Percentiles rank a stretch among this genome's conserved stretches.
These are phyloP conservation scores for Naegleria gruberi DNA, from an alignment of 208 protist species.

Conservation along the genomic window DNA sequence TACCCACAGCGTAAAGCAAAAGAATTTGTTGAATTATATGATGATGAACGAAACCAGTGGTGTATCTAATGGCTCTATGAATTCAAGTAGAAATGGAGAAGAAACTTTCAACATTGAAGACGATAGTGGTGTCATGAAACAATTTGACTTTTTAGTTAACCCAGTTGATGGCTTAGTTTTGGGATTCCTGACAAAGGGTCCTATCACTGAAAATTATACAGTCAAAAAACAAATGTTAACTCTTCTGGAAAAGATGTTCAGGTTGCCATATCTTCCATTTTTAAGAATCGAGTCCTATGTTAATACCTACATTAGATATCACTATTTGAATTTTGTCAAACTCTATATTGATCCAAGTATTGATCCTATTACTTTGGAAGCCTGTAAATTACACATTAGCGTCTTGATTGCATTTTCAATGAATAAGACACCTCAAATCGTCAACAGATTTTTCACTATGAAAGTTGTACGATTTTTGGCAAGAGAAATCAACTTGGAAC, in stretches of 20 bases:
- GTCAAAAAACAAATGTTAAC: conserved; percentile 14
- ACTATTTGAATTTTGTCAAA: conserved; percentile 14
- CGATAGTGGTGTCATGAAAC: conserved; percentile 3
- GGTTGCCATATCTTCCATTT: background rate
- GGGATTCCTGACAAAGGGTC: background rate
- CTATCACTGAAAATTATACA: background rate
- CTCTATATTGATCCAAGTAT: background rate
- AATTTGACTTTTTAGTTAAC: conserved; percentile 23
- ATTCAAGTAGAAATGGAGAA: background rate
- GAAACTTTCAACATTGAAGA: background rate
- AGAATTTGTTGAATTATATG: background rate
- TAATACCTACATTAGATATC: conserved; percentile 7
- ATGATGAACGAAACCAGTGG: conserved; percentile 1
- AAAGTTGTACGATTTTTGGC: background rate
- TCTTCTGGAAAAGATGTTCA: conserved; percentile 15
- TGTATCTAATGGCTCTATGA: background rate
- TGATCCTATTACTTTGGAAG: background rate
- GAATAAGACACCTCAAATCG: background rate
- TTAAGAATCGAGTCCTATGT: background rate
- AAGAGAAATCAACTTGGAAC: conserved; percentile 9
- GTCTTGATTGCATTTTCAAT: background rate
- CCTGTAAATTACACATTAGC: background rate
- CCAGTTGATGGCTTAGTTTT: conserved; percentile 9
- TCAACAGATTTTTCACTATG: background rate
- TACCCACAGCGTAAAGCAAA: background rate